These are phyloP conservation scores for Cucurbita argyrosperma DNA, from an alignment of 306 rosid genomes.

Conservation along the genomic window DNA sequence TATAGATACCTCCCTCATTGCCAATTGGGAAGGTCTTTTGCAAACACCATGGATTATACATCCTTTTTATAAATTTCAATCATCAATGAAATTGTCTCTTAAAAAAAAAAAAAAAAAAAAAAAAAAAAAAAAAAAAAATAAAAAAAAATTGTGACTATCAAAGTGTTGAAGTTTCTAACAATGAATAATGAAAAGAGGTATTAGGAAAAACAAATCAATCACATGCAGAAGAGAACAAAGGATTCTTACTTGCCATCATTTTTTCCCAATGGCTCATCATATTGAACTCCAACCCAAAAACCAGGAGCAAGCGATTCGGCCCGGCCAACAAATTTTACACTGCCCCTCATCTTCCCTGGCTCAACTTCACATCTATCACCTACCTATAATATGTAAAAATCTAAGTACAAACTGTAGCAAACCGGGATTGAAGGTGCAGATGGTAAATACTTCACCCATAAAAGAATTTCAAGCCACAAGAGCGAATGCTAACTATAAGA, in stretches of 20 bases:
- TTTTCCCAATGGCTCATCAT: conserved; percentile 94
- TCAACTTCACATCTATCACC: conserved; percentile 96
- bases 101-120: no score
- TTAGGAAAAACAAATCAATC: not conserved
- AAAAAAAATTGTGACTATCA: not conserved
- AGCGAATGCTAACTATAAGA: not conserved
- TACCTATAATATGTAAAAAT: conserved; percentile 29
- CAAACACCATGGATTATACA: no score
- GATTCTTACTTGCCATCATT: conserved; percentile 82
- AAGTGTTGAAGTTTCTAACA: not conserved
- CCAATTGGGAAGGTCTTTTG: no score
- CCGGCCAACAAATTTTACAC: conserved; percentile 53
- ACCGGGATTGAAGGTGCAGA: not conserved
- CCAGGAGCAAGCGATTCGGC: conserved; percentile 83
- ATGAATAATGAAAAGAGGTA: not conserved
- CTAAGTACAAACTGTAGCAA: not conserved
- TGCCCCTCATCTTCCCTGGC: conserved; percentile 75
- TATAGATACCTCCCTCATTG: no score
- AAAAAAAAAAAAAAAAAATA: no score
- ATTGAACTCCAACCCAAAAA: conserved; percentile 88
- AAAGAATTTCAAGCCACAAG: not conserved
- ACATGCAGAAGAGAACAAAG: not conserved
- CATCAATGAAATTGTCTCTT: no score
- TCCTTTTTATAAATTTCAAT: no score
- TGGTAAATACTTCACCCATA: not conserved